Base-by-base conservation (phyloP, 2,329 filamentous ascomycete genomes). In the Penicillium crustosum region DNA sequence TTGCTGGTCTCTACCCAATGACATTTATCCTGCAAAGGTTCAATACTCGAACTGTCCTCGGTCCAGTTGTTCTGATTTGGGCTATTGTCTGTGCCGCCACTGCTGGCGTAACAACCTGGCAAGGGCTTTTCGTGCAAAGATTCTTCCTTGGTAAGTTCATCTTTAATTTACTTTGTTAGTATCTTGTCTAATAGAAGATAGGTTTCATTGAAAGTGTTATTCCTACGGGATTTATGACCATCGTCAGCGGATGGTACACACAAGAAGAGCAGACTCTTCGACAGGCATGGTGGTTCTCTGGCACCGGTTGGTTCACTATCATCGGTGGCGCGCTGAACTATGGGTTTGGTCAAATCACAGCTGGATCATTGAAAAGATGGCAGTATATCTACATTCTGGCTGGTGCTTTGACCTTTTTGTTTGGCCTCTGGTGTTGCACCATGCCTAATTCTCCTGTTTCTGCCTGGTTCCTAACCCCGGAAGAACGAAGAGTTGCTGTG, bases 1-100 rank as follows among this genome's bases (percentile, higher is more conserved):
- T 93, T 2, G 85, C 83, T 0, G 89, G 89, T 0, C 77, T 89
- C 3, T 91, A 90, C 61, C 89, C 89, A 2, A 86, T 91, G 83
- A 87, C 87, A 0, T 90, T 88, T 59, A 78, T 83, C 0, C 78
- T 90, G 1, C 89, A 92, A 71, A 83, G 84, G 21, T 89, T 90
- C 76, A 79, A 85, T 58, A 79, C 85, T 2, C 83, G 86, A n/a
- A 80, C 81, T 47, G 83, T 89, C 1, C 80, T 92, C 3, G 87
- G 88, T n/a, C 72, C 72, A 2, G 62, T 71, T 1, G 72, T 74
- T 17, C 74, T 89, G 49, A 53, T 88, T 7, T 91, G 89, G 89
- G 81, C 86, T 0, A 72, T 81, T 7, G 79, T 88, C 4, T 90
- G 88, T 71, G 86, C 89, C 78, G 77, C 85, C 17, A 90, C 89